Percentiles rank a stretch among this genome's conserved stretches.
phyloP scores from a whole-genome alignment of 176 grass and related monocot species.

The Microstegium vimineum region DNA sequence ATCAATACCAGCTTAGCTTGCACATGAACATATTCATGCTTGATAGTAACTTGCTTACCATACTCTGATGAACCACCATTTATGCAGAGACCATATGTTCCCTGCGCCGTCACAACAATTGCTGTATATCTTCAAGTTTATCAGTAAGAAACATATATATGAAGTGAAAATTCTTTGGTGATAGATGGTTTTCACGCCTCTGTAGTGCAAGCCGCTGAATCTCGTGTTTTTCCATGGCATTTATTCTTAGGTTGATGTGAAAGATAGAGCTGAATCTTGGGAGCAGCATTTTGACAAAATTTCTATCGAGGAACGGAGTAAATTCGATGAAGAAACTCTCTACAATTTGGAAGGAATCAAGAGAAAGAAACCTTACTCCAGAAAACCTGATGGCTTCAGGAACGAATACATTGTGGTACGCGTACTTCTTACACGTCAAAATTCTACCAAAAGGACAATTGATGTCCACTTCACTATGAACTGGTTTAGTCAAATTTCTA shows the following conservation, averaged over 20 bases:
- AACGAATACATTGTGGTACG: slow-evolving; percentile 43
- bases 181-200: background rate
- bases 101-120: slow-evolving; percentile 24
- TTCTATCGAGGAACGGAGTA: slow-evolving; percentile 25
- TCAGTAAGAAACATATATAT: slow-evolving; percentile 20
- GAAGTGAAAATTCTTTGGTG: background rate
- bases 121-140: slow-evolving; percentile 33
- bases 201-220: background rate
- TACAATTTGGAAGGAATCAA: slow-evolving; percentile 33
- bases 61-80: background rate
- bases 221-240: background rate
- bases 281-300: slow-evolving; percentile 26
- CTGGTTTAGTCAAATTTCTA: background rate
- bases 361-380: slow-evolving; percentile 22
- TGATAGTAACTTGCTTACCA: background rate
- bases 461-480: background rate
- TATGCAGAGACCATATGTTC: slow-evolving; percentile 35
- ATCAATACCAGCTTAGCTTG: background rate
- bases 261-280: slow-evolving; percentile 4
- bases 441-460: background rate
- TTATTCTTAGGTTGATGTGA: slow-evolving; percentile 11
- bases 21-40: background rate
- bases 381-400: slow-evolving; percentile 31
- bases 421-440: background rate
- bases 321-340: slow-evolving; percentile 43